A percentile compares a stretch with the other conserved stretches of the same genome.
Conservation (phyloP, 495 filamentous ascomycete genomes). For the Ascobolus immersus region DNA sequence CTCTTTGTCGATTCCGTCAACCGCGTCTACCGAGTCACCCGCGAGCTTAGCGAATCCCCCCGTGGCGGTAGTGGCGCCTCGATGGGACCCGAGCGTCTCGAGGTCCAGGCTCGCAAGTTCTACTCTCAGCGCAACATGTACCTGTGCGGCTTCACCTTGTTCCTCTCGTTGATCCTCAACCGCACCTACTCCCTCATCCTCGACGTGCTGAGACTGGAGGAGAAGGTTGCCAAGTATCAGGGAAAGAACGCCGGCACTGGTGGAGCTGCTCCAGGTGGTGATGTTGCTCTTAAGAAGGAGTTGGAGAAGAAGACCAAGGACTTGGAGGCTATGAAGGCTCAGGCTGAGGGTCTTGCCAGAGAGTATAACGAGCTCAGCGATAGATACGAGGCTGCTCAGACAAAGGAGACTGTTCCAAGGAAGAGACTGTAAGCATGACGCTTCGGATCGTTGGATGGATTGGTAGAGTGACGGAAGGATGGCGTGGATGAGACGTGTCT, state of each 20-base stretch:
- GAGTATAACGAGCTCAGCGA: constrained; percentile 74
- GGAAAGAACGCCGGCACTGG: constrained; percentile 47
- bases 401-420: constrained; percentile 14
- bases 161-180: constrained; percentile 96
- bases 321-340: constrained; percentile 61
- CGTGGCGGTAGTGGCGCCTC: constrained; percentile 32
- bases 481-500: too few species aligned
- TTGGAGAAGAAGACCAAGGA: constrained; percentile 46
- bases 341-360: constrained; percentile 43
- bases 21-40: constrained; percentile 86
- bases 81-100: constrained; percentile 75
- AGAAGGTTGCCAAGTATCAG: constrained; percentile 72
- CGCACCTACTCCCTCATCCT: constrained; percentile 96
- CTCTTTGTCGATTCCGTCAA: constrained; percentile 98
- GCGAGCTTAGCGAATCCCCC: constrained; percentile 40
- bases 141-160: constrained; percentile 96
- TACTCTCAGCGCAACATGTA: constrained; percentile 99
- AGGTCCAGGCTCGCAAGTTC: constrained; percentile 97
- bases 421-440: constrained; percentile 18
- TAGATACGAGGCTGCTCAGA: constrained; percentile 34
- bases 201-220: constrained; percentile 76
- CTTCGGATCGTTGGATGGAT: too few species aligned
- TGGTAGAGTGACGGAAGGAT: too few species aligned
- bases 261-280: constrained; percentile 35
- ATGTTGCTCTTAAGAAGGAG: constrained; percentile 40